Percentiles rank a stretch among this genome's conserved stretches.
Conservation (phyloP, 2,329 filamentous ascomycete genomes). For the Pseudocercospora eumusae region DNA sequence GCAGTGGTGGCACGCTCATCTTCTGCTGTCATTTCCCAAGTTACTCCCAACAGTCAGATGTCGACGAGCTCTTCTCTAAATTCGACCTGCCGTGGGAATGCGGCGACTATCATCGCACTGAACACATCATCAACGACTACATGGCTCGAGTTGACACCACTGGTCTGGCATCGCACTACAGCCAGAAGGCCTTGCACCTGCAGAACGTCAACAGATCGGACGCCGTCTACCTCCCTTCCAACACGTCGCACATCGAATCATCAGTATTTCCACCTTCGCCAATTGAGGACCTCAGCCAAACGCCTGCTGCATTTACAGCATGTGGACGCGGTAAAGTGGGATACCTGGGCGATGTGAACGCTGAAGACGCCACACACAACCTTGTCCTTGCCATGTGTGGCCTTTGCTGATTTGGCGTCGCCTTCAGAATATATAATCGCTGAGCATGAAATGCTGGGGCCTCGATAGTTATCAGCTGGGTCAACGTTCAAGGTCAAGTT, state of each 20-base stretch:
- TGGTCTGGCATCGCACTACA: constrained; percentile 22
- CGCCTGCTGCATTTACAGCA: constrained; percentile 25
- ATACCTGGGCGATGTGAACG: constrained; percentile 28
- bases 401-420: constrained; percentile 7
- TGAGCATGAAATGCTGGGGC: neutral
- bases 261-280: constrained; percentile 21
- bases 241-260: constrained; percentile 22
- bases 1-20: constrained; percentile 25
- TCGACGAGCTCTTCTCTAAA: constrained; percentile 24
- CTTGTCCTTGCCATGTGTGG: constrained; percentile 28
- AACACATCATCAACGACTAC: constrained; percentile 24
- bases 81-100: constrained; percentile 27
- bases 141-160: constrained; percentile 16
- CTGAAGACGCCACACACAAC: constrained; percentile 20
- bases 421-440: neutral
- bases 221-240: constrained; percentile 27
- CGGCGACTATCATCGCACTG: constrained; percentile 31
- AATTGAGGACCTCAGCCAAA: constrained; percentile 24
- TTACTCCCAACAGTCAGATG: constrained; percentile 14
- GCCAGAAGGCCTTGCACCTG: constrained; percentile 29
- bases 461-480: neutral
- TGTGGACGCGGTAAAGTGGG: constrained; percentile 25
- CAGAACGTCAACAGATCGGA: constrained; percentile 21
- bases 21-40: constrained; percentile 27
- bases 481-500: neutral